Conservation (phyloP, 2,329 filamentous ascomycete genomes). For the Xylaria sp. region DNA sequence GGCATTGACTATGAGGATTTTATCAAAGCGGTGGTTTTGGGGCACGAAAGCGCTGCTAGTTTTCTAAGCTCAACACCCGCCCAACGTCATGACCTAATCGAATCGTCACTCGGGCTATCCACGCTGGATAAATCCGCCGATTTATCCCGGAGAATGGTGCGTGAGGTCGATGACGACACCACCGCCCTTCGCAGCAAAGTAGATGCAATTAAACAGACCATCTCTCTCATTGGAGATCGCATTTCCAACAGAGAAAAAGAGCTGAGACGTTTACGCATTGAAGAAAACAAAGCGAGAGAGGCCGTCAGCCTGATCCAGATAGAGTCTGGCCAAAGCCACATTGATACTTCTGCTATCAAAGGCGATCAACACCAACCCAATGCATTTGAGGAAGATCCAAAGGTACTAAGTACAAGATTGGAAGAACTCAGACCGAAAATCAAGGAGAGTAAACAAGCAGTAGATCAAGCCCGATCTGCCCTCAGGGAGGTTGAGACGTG, state of each 20-base stretch:
- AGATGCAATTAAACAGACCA: conserved; percentile 32
- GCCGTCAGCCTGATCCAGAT: neutral
- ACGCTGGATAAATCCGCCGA: conserved; percentile 41
- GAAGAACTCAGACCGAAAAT: conserved; percentile 23
- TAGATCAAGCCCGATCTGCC: conserved; percentile 20
- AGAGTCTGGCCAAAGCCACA: neutral
- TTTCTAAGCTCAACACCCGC: conserved; percentile 47
- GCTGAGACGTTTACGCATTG: conserved; percentile 22
- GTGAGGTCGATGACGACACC: conserved; percentile 41
- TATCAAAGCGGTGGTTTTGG: conserved; percentile 48
- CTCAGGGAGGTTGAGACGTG: conserved; percentile 23
- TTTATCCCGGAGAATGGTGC: conserved; percentile 39
- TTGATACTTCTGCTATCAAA: neutral
- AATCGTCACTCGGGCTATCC: conserved; percentile 45
- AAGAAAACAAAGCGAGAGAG: conserved; percentile 20
- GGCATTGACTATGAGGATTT: conserved; percentile 49
- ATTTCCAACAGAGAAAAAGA: conserved; percentile 17
- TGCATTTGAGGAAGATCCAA: conserved; percentile 1
- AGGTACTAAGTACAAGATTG: neutral
- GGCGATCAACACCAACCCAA: neutral
- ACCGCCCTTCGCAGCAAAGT: conserved; percentile 25
- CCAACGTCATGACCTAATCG: conserved; percentile 47
- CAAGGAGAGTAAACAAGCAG: conserved; percentile 19
- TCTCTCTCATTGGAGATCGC: conserved; percentile 19
- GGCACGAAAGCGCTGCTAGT: conserved; percentile 47